phyloP scores from a whole-genome alignment of 805 yeast genomes.

The Monosporozyma yasuniensis region DNA sequence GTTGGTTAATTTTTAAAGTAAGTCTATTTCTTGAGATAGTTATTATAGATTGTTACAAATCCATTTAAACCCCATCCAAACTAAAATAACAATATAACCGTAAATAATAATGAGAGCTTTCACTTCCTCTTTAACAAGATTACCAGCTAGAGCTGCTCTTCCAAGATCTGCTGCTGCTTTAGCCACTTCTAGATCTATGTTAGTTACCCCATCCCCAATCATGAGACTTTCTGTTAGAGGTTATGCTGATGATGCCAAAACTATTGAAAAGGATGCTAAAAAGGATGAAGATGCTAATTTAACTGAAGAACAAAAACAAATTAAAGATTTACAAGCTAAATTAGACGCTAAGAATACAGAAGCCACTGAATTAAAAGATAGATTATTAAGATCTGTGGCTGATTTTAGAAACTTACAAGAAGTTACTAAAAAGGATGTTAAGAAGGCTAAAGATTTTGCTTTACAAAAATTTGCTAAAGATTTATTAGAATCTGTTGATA shows the following conservation, averaged over 20 bases:
- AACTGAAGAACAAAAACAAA: slow-evolving; percentile 20
- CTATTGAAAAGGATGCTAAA: slow-evolving; percentile 12
- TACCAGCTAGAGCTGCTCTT: not conserved
- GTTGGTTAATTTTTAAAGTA: too few relatives aligned
- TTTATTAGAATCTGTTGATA: slow-evolving; percentile 79
- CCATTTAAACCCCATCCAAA: too few relatives aligned
- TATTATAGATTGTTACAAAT: too few relatives aligned
- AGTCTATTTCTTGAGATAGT: too few relatives aligned
- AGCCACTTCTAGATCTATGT: slow-evolving; percentile 1
- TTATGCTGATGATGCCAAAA: slow-evolving; percentile 21
- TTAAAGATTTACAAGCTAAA: slow-evolving; percentile 41
- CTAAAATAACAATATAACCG: not conserved
- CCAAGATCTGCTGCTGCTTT: slow-evolving; percentile 1
- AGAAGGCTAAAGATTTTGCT: slow-evolving; percentile 84
- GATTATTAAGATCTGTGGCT: slow-evolving; percentile 73
- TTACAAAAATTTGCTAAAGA: slow-evolving; percentile 88
- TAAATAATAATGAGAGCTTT: slow-evolving; percentile 5
- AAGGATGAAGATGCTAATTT: slow-evolving; percentile 11
- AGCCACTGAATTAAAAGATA: slow-evolving; percentile 72
- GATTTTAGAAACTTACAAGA: slow-evolving; percentile 91
- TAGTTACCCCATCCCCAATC: not conserved
- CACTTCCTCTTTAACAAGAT: not conserved
- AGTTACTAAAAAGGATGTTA: slow-evolving; percentile 76
- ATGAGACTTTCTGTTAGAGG: slow-evolving; percentile 12
- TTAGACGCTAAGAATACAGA: slow-evolving; percentile 59